Base-by-base conservation (phyloP, 2,329 filamentous ascomycete genomes). In the Sporothrix pallida region DNA sequence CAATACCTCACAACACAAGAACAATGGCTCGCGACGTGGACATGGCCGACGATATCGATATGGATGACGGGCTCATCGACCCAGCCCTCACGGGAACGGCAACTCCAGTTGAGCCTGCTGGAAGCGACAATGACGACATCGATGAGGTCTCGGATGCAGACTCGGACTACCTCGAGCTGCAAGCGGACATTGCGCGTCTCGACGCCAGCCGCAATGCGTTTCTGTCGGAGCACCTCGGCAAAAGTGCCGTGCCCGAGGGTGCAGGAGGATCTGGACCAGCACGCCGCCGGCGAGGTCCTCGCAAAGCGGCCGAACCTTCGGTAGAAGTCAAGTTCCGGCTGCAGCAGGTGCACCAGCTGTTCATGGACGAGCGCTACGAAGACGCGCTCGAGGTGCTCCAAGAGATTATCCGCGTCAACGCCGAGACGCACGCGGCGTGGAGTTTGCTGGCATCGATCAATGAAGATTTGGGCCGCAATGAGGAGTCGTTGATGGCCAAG, bases 281-380 rank as follows among this genome's bases (percentile, higher is more conserved):
- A 23, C 76, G 77, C 9, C 77, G 75, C 15, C 82, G 79, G 74
- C 79, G 82, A 6, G 87, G 87, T 7, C 87, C 87, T 37, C 84
- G 87, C 20, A 89, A 90, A 79, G 87, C 89, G 31, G 90, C 88
- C 9, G 91, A 93, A 79, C 91, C 90, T 17, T 88, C 90, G 62
- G 89, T 87, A 56, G 90, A 94, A 77, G 93, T 94, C 80, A 93
- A 91, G 78, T 84, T 88, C 56, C 85, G 91, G 58, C 85, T 94
- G 68, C 86, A 87, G 65, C 85, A 88, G 78, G 92, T 93, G 2
- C 92, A 90, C 74, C 86, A 90, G 74, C 88, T 90, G 4, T 94
- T 91, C 78, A 85, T 93, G 74, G 84, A 87, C 10, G 85, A 87
- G 37, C 85, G 91, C 23, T 90, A 91, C 75, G 85, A 88, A 5